Base-by-base conservation (phyloP, 768 basidiomycete genomes). In the Mycena filopes region DNA sequence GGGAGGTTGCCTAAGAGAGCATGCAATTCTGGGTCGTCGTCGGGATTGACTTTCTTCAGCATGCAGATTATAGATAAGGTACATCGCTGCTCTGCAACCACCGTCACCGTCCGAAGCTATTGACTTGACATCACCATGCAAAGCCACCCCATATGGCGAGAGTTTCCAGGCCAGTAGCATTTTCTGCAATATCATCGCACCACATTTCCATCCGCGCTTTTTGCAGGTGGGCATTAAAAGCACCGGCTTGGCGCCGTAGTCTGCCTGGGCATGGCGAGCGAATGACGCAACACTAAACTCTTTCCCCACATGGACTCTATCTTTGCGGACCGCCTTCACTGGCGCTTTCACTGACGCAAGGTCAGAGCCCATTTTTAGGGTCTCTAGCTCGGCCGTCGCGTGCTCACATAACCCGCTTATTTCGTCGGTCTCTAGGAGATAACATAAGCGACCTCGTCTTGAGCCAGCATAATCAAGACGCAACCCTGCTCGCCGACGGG, bases 321-420 rank as follows among this genome's bases (percentile, higher is more conserved):
- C 71, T 0, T 68, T 65, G 0, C 46, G 53, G 10, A 76, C 64
- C 4, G 74, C 76, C 2, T 45, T 31, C 6, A 55, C 60, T 1
- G 71, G 47, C 0, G 51, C 53, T 10, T 58, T 40, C 10, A 72
- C 60, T 10, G 47, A 29, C 0, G 54, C 46, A 8, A 75, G 41
- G 26, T 74, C 47, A 0, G 61, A 51, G 2, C 74, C 74, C 67
- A 75, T 70, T 31, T 72, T 72, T 0, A 70, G n/a, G 1, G 68
- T 70, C 20, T 55, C 38, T 4, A 75, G 50, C 21, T 55, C 29
- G 0, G 48, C 8, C 16, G 25, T 46, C 2, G 69, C 65, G 55
- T 77, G 75, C 59, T 76, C 71, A 51, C 77, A 78, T 21, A 78
- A 60, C 0, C 77, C 76, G 1, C 58, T 75, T 20, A 74, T 72